Conservation (phyloP, 2,329 filamentous ascomycete species). For the Cytospora chrysosperma region DNA sequence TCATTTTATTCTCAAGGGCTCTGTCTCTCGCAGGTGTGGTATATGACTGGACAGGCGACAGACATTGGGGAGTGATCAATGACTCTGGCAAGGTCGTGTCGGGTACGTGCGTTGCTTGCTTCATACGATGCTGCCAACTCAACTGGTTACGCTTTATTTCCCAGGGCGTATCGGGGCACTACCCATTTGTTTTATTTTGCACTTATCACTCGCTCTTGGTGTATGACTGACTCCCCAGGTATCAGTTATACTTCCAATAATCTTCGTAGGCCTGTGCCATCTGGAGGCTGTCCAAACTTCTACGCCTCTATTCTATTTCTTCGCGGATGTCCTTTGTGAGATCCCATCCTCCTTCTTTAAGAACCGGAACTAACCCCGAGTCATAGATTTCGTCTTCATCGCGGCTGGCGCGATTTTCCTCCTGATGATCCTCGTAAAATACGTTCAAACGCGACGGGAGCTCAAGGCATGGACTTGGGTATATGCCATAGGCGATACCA, state of each 20-base stretch:
- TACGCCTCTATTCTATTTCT: conserved; percentile 1
- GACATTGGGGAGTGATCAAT: conserved; percentile 1
- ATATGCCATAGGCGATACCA: background rate
- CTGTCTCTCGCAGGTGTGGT: conserved; percentile 6
- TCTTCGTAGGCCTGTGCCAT: conserved; percentile 4
- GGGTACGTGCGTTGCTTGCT: background rate
- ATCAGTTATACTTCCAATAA: conserved; percentile 4
- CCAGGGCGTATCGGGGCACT: background rate
- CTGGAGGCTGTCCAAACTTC: background rate
- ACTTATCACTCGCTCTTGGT: background rate
- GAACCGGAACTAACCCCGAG: background rate
- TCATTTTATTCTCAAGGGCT: background rate
- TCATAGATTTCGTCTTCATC: conserved; percentile 4
- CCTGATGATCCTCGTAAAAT: conserved; percentile 21
- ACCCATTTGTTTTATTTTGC: background rate
- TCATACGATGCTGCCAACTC: no score
- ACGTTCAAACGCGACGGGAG: conserved; percentile 16
- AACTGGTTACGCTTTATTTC: background rate
- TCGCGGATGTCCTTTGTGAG: conserved; percentile 4
- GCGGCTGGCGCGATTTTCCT: conserved; percentile 17
- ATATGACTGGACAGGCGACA: background rate
- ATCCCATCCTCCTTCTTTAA: no score
- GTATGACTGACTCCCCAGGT: background rate
- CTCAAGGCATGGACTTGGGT: conserved; percentile 12
- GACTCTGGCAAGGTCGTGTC: background rate